A percentile compares a stretch with the other conserved stretches of the same genome.
These are phyloP conservation scores for Stevia rebaudiana DNA, from an alignment of 140 eudicot genomes.

Conservation along the genomic window DNA sequence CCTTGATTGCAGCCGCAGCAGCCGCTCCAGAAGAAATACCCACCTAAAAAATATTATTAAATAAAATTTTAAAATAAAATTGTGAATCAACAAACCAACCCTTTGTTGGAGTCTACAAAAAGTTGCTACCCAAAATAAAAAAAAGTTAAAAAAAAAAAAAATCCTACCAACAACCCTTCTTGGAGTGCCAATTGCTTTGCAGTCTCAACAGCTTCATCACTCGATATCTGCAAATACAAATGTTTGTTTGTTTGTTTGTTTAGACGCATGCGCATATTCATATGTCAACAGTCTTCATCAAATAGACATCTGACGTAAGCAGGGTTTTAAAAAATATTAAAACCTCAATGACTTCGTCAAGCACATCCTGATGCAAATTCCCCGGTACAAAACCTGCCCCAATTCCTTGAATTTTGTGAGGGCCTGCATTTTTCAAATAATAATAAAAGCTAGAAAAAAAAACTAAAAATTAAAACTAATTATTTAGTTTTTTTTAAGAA, in stretches of 20 bases:
- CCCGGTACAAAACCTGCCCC: slow-evolving; percentile 99
- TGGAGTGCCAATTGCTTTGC: slow-evolving; percentile 90
- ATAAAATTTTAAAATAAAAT: neutral
- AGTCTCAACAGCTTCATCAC: slow-evolving; percentile 87
- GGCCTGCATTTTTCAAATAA: slow-evolving; percentile 77
- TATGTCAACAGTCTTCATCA: too few relatives aligned
- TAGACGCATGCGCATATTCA: too few relatives aligned
- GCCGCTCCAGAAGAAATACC: slow-evolving; percentile 99
- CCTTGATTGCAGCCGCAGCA: slow-evolving; percentile 84
- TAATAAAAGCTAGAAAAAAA: slow-evolving; percentile 37
- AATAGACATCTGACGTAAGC: neutral
- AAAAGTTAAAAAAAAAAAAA: neutral
- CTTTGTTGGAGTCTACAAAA: neutral
- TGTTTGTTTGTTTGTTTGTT: too few relatives aligned
- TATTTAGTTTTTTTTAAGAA: slow-evolving; percentile 3
- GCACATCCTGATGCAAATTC: slow-evolving; percentile 69
- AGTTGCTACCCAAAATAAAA: too few relatives aligned
- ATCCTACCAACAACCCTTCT: slow-evolving; percentile 89
- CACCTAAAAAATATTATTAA: slow-evolving; percentile 57
- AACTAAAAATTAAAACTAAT: slow-evolving; percentile 20
- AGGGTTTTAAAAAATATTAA: neutral
- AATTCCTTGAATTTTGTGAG: slow-evolving; percentile 99
- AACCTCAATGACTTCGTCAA: slow-evolving; percentile 97
- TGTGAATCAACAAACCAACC: slow-evolving; percentile 2
- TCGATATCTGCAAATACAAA: slow-evolving; percentile 54